Base-by-base conservation (phyloP, 2,329 filamentous ascomycete genomes). In the Fusarium pilosicola region DNA sequence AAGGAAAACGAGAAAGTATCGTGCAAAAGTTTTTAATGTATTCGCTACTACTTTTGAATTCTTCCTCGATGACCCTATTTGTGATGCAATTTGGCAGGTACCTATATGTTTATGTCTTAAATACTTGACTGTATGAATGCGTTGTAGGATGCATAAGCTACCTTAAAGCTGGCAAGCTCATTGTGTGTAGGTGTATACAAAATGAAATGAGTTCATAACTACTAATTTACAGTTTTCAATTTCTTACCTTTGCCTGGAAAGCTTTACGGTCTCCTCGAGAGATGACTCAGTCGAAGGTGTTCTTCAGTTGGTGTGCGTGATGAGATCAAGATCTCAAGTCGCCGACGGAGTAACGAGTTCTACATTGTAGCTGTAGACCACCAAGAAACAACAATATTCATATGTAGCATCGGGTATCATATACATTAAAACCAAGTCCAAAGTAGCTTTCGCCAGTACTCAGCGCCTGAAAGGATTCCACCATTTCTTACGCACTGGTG, bases 401-500 rank as follows among this genome's bases (percentile, higher is more conserved):
- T 32, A 20, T n/a, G n/a, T 13, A 44, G 5, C 14, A 26, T 26
- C 18, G 52, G 60, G 32, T 26, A 46, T 60, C 38, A 44, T 44
- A 15, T n/a, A n/a, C 13, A 18, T 26, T n/a, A 22, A 44, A 12
- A 24, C 24, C 24, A 34, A 36, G 10, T 18, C 17, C n/a, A 18
- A 36, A 30, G 13, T 14, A 30, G 11, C 11, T 24, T 46, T 32
- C 46, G 28, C 34, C 22, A 36, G 36, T 38, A 20, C 66, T 51
- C 32, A 58, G 22, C 61, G 67, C 30, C 57, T 58, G 38, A 77
- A 77, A 46, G 68, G 46, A 18, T 72, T 71, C 69, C 76, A 79
- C 76, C 75, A 77, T 46, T 61, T 76, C 48, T 71, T 79, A 17
- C 70, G 73, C 32, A 45, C 18, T 59, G 68, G 71, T 14, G 15